Evolutionary conservation across 805 yeast species (phyloP).

Genomic region (Spathaspora sp.): DNA sequence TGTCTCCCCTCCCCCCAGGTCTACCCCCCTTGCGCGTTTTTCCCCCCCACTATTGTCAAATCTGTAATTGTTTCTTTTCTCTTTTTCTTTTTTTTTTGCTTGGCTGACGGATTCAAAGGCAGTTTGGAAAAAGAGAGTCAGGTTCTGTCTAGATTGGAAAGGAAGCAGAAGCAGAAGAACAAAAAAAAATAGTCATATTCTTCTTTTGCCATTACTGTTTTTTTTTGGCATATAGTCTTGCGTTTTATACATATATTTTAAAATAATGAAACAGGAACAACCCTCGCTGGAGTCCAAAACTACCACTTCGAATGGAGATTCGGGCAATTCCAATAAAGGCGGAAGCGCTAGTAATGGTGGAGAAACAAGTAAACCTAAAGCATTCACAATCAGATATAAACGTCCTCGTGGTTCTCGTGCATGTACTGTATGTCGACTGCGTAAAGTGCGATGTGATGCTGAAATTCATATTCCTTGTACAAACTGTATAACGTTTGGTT

Average conservation of each 20-base stretch:
- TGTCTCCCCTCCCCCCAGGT: not conserved
- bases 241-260: no score
- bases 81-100: not conserved
- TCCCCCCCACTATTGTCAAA: not conserved
- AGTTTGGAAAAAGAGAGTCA: not conserved
- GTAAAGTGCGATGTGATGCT: conserved; percentile 81
- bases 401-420: conserved; percentile 67
- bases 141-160: not conserved
- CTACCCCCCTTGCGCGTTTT: not conserved
- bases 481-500: conserved; percentile 67
- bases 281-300: not conserved
- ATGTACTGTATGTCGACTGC: conserved; percentile 70
- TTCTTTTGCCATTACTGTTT: not conserved
- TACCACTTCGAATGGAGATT: not conserved
- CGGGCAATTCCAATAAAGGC: not conserved
- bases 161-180: not conserved
- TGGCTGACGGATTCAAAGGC: not conserved
- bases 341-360: not conserved
- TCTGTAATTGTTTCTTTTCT: not conserved
- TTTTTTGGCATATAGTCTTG: not conserved
- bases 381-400: conserved; percentile 45
- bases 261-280: not conserved
- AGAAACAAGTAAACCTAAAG: conserved; percentile 27
- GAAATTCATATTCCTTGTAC: conserved; percentile 46
- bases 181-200: not conserved